A percentile compares a stretch with the other conserved stretches of the same genome.
phyloP scores from a whole-genome alignment of 2,329 filamentous ascomycete species.

The Lasiodiplodia theobromae region DNA sequence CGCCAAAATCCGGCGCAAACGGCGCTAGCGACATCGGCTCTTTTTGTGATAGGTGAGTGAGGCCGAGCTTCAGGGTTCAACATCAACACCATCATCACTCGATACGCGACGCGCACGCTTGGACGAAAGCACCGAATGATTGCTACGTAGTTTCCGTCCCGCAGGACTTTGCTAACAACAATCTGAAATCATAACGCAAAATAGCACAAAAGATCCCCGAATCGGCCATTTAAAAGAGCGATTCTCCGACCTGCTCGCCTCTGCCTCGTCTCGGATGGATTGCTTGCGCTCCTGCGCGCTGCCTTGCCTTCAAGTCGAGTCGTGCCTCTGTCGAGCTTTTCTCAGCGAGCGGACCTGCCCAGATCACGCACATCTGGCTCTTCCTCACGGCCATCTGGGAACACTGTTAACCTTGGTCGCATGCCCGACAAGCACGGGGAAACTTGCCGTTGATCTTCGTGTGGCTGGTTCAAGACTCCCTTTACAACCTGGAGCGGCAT shows the following conservation, averaged over 20 bases:
- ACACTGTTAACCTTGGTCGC: neutral
- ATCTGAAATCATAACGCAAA: slow-evolving; percentile 29
- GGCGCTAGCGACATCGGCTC: slow-evolving; percentile 17
- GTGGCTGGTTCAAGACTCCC: slow-evolving; percentile 37
- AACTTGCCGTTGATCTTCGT: slow-evolving; percentile 26
- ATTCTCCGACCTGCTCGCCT: slow-evolving; percentile 25
- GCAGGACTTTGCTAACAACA: slow-evolving; percentile 22
- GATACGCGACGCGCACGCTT: neutral
- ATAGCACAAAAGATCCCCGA: slow-evolving; percentile 26
- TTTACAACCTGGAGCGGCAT: slow-evolving; percentile 51
- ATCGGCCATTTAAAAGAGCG: slow-evolving; percentile 24
- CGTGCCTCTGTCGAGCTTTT: slow-evolving; percentile 20
- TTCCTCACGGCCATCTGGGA: slow-evolving; percentile 19
- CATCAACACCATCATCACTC: neutral
- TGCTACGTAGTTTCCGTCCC: slow-evolving; percentile 22
- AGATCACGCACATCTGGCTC: slow-evolving; percentile 30
- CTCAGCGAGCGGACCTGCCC: slow-evolving; percentile 26
- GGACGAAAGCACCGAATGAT: slow-evolving; percentile 7
- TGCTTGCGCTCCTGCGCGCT: slow-evolving; percentile 18
- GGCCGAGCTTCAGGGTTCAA: neutral
- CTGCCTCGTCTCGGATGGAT: slow-evolving; percentile 26
- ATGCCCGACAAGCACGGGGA: neutral
- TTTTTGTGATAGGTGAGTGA: neutral
- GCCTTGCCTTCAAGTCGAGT: slow-evolving; percentile 24
- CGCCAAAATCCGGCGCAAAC: slow-evolving; percentile 22